Evolutionary conservation across 2,329 filamentous ascomycete genomes (phyloP), one percentile per base, ranked within the genome.

Genomic region (Exophiala viscosa): DNA sequence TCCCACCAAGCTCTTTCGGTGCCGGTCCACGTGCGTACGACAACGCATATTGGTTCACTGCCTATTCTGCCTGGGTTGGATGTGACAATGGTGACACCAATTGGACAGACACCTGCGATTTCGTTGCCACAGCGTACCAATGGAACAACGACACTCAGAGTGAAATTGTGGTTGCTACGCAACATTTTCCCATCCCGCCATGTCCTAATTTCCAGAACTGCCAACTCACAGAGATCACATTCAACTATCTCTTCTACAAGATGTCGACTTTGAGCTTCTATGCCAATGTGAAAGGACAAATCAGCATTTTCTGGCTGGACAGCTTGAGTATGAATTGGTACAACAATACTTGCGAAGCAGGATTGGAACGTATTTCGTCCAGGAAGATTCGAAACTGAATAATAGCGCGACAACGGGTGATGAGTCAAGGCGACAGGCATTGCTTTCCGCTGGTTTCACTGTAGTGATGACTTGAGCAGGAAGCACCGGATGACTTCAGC

Each of bases 21-120:
- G 73, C 73, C 8, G 75, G 76, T 2, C 68, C 69, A 23, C 71
- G 70, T 10, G 69, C 70, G 9, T 65, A 64, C 23, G 66, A 73
- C 45, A 62, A 69, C 9, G 70, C 71, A 8, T 80, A 74, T 67
- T 78, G 75, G 72, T 80, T 81, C 67, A 69, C 78, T 60, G 73
- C 74, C 2, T 68, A 69, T 52, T 71, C 68, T 36, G 74, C 68
- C 1, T 75, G 68, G 57, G 70, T 79, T 45, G 76, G 73, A 8
- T 80, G 78, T 58, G 71, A 75, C 40, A 71, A 74, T 34, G 66
- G 48, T 67, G 70, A 18, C 57, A 68, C 18, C 62, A 65, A 52
- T 18, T 23, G 15, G 54, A 67, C n/a, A 75, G 73, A 62, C 64
- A 64, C 20, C 62, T 80, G 57, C 47, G 55, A 60, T 36, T 45